Percentiles rank a stretch among this genome's conserved stretches.
phyloP scores from a whole-genome alignment of 805 yeast genomes.

The Sungouiella thailandica region DNA sequence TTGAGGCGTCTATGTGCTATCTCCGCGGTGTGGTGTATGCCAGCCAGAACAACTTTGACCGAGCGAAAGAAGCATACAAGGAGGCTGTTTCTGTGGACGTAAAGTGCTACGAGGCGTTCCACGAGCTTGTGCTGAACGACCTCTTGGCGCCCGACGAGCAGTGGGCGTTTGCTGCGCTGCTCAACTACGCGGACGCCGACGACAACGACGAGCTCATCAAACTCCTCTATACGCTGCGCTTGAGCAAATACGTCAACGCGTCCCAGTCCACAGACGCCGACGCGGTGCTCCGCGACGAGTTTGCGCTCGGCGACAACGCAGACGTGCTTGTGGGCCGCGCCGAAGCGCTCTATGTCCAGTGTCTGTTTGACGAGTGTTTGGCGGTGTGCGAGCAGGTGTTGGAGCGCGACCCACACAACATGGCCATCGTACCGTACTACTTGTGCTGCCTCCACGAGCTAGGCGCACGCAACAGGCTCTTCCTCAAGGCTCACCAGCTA shows the following conservation, averaged over 20 bases:
- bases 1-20: slow-evolving; percentile 84
- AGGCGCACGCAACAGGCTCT: slow-evolving; percentile 76
- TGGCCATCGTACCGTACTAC: slow-evolving; percentile 69
- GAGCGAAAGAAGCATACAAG: slow-evolving; percentile 79
- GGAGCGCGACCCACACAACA: slow-evolving; percentile 63
- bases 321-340: slow-evolving; percentile 69
- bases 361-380: slow-evolving; percentile 73
- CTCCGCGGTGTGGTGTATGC: slow-evolving; percentile 80
- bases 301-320: slow-evolving; percentile 59
- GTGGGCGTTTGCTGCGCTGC: slow-evolving; percentile 65
- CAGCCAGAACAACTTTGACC: slow-evolving; percentile 75
- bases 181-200: slow-evolving; percentile 69
- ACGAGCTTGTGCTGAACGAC: slow-evolving; percentile 66
- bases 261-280: slow-evolving; percentile 62
- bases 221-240: slow-evolving; percentile 66
- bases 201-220: slow-evolving; percentile 79
- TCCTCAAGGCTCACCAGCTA: slow-evolving; percentile 73
- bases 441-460: slow-evolving; percentile 81
- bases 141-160: slow-evolving; percentile 80
- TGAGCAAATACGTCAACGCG: slow-evolving; percentile 67
- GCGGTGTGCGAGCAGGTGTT: slow-evolving; percentile 62
- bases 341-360: slow-evolving; percentile 65
- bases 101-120: slow-evolving; percentile 89
- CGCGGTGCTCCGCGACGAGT: slow-evolving; percentile 61
- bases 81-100: slow-evolving; percentile 87